Evolutionary conservation across 2,329 filamentous ascomycete species (phyloP).

Genomic region (Colletotrichum destructivum): DNA sequence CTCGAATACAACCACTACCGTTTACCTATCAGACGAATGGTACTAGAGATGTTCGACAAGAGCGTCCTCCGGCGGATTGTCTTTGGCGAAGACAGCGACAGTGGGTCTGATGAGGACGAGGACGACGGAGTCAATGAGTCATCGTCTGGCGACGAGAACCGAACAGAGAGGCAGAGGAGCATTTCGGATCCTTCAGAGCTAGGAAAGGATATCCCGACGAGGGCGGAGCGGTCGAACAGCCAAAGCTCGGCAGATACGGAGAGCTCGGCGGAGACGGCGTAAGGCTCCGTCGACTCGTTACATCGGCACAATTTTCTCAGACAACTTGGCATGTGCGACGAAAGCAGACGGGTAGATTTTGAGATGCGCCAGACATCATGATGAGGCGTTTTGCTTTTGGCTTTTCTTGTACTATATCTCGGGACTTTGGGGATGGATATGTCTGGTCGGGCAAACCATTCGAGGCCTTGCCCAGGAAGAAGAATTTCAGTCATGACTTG

Average conservation of each 20-base stretch:
- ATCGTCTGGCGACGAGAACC: conserved; percentile 61
- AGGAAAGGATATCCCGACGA: conserved; percentile 21
- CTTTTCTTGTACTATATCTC: conserved; percentile 42
- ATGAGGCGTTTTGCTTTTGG: conserved; percentile 39
- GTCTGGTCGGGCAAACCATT: conserved; percentile 10
- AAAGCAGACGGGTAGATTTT: neutral
- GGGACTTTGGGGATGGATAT: conserved; percentile 35
- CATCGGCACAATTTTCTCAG: conserved; percentile 9
- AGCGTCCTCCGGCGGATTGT: conserved; percentile 88
- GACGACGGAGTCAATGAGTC: conserved; percentile 66
- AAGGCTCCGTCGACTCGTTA: conserved; percentile 1
- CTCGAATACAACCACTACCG: conserved; percentile 93
- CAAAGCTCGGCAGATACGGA: conserved; percentile 31
- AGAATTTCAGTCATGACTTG: conserved; percentile 21
- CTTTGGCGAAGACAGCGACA: conserved; percentile 78
- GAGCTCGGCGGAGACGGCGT: conserved; percentile 28
- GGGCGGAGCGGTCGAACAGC: conserved; percentile 29
- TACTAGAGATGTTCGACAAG: conserved; percentile 95
- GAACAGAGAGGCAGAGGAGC: conserved; percentile 72
- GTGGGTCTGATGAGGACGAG: conserved; percentile 73
- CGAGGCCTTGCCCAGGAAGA: conserved; percentile 23
- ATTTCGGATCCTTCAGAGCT: conserved; percentile 55
- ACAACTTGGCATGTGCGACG: conserved; percentile 18
- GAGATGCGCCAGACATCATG: conserved; percentile 25
- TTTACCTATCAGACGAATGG: conserved; percentile 87